These are phyloP conservation scores for Beverwykella pulmonaria DNA, from an alignment of 495 filamentous ascomycete genomes.

Conservation along the genomic window DNA sequence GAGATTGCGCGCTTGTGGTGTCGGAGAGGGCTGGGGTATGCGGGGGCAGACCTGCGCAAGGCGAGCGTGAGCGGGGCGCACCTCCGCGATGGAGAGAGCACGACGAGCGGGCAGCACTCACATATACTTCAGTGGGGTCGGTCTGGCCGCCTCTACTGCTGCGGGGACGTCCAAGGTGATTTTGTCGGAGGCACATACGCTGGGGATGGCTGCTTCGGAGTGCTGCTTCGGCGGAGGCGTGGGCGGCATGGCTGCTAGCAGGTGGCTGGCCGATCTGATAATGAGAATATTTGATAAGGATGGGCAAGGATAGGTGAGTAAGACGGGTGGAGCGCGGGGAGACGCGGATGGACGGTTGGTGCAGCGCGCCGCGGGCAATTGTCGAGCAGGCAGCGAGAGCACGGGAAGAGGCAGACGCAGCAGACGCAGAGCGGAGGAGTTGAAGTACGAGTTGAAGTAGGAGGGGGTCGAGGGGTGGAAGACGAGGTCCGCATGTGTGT, in stretches of 20 bases:
- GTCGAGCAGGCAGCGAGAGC: too few species aligned
- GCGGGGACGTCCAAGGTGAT: conserved; percentile 44
- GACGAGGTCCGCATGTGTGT: too few species aligned
- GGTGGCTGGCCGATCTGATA: not conserved
- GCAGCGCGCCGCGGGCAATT: too few species aligned
- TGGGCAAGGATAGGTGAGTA: not conserved
- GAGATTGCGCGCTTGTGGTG: conserved; percentile 47
- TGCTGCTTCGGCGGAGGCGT: conserved; percentile 12
- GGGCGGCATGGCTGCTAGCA: not conserved
- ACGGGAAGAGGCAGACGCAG: too few species aligned
- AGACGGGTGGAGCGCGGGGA: too few species aligned
- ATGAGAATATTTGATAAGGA: not conserved
- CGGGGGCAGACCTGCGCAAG: conserved; percentile 41
- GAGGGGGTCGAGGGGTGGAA: too few species aligned
- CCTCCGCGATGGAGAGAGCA: not conserved
- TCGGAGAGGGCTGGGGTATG: conserved; percentile 47
- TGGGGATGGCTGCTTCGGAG: conserved; percentile 17
- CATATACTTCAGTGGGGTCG: conserved; percentile 45
- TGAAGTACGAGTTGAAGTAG: too few species aligned
- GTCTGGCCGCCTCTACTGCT: conserved; percentile 25
- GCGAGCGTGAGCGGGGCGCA: conserved; percentile 7
- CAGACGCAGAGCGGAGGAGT: too few species aligned
- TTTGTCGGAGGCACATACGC: conserved; percentile 33
- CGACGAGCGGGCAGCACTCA: conserved; percentile 19
- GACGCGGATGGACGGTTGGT: too few species aligned